Conservation (phyloP, 805 yeast species). For the Starmerella geochares region DNA sequence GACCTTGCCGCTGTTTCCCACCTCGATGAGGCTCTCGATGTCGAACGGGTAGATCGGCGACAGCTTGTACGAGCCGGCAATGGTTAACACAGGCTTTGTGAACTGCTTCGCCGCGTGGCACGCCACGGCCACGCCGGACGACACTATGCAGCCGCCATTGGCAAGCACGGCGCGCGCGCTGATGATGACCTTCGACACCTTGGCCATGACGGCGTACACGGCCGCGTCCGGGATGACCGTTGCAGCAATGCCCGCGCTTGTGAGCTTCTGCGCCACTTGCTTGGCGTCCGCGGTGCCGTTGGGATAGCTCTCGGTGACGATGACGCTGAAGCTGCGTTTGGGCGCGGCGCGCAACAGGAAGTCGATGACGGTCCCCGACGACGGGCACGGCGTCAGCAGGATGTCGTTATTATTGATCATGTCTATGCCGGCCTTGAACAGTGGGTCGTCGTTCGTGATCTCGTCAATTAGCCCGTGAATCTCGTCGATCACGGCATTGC, state of each 20-base stretch:
- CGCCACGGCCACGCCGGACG: constrained; percentile 83
- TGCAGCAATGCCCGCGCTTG: constrained; percentile 79
- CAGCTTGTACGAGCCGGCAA: constrained; percentile 85
- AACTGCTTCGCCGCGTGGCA: constrained; percentile 94
- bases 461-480: constrained; percentile 89
- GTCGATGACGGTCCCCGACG: constrained; percentile 76
- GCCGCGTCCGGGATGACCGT: constrained; percentile 88
- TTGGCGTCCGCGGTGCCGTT: constrained; percentile 73
- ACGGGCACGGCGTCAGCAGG: constrained; percentile 84
- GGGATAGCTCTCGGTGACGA: constrained; percentile 84
- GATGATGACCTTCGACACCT: constrained; percentile 90
- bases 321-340: constrained; percentile 81
- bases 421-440: constrained; percentile 83
- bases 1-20: constrained; percentile 87
- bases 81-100: constrained; percentile 91
- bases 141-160: constrained; percentile 87
- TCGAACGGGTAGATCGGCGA: constrained; percentile 90
- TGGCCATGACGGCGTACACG: constrained; percentile 88
- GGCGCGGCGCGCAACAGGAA: constrained; percentile 77
- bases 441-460: constrained; percentile 78
- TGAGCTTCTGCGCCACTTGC: constrained; percentile 63
- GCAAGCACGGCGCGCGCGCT: constrained; percentile 91
- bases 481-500: constrained; percentile 26
- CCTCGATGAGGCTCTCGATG: constrained; percentile 71
- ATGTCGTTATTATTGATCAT: constrained; percentile 76